phyloP scores from a whole-genome alignment of 2,329 filamentous ascomycete species.

The Fusarium abutilonis region DNA sequence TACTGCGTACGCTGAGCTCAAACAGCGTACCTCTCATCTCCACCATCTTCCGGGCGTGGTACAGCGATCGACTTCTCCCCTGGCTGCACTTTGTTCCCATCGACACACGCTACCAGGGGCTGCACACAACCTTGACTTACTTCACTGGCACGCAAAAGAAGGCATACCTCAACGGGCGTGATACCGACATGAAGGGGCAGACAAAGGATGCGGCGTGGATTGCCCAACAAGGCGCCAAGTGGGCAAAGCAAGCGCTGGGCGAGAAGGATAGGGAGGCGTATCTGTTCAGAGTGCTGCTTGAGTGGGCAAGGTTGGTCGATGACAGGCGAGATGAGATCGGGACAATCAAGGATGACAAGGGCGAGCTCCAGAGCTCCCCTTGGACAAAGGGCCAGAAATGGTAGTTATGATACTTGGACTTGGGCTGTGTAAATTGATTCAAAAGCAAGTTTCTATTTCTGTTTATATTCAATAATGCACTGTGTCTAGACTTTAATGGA shows the following conservation, averaged over 20 bases:
- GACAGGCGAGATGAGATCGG: conserved; percentile 64
- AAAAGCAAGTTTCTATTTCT: neutral
- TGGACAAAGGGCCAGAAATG: conserved; percentile 46
- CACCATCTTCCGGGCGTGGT: conserved; percentile 82
- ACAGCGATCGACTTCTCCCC: conserved; percentile 74
- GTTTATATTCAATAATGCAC: neutral
- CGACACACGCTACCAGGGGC: conserved; percentile 75
- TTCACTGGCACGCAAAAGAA: conserved; percentile 68
- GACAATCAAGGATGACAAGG: conserved; percentile 45
- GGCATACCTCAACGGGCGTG: conserved; percentile 56
- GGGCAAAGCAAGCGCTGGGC: conserved; percentile 70
- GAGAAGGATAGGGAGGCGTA: conserved; percentile 84
- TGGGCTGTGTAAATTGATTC: neutral
- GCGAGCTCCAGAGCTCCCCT: conserved; percentile 44
- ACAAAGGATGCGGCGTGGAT: conserved; percentile 69
- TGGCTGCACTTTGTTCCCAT: conserved; percentile 86
- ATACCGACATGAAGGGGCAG: conserved; percentile 60
- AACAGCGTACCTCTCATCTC: conserved; percentile 75
- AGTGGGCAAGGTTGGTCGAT: conserved; percentile 78
- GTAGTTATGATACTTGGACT: conserved; percentile 19
- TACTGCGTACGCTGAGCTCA: conserved; percentile 73
- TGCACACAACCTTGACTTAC: conserved; percentile 79
- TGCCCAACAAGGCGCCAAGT: conserved; percentile 70
- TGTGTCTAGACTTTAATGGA: neutral
- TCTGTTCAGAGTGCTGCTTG: conserved; percentile 78